Conservation (phyloP, 2,329 filamentous ascomycete genomes). For the Teratosphaeria gauchensis region DNA sequence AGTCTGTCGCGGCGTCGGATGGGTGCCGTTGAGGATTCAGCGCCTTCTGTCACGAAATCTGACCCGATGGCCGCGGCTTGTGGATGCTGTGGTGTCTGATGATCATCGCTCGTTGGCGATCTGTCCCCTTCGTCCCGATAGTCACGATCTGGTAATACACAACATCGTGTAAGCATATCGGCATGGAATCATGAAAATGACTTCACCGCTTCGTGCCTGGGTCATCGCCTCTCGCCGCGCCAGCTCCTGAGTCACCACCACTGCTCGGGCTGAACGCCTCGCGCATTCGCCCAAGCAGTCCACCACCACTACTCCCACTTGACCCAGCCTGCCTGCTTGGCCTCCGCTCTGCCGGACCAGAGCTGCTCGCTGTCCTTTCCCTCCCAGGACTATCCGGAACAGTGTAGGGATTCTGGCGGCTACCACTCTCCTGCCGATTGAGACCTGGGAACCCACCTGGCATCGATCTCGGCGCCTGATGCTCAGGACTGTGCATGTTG, state of each 20-base stretch:
- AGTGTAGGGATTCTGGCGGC: neutral
- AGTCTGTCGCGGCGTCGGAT: neutral
- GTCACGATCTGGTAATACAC: neutral
- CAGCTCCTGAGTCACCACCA: constrained; percentile 7
- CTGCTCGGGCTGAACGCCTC: constrained; percentile 8
- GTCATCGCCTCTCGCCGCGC: constrained; percentile 2
- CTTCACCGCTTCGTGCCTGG: neutral
- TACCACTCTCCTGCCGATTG: constrained; percentile 6
- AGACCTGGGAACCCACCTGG: constrained; percentile 11
- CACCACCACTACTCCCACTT: neutral
- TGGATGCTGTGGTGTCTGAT: neutral
- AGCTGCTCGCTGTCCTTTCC: neutral
- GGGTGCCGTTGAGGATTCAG: neutral
- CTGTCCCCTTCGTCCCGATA: neutral
- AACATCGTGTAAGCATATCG: neutral
- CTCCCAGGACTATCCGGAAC: neutral
- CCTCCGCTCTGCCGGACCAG: neutral
- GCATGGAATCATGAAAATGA: neutral
- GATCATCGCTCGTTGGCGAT: neutral
- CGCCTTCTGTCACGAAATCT: neutral
- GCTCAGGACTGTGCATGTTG: constrained; percentile 19
- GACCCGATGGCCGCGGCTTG: neutral
- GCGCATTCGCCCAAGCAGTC: constrained; percentile 3
- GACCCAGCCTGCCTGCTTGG: neutral
- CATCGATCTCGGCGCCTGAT: constrained; percentile 9